These are phyloP conservation scores for Torulaspora microellipsoides DNA, from an alignment of 805 yeast genomes.

Conservation along the genomic window DNA sequence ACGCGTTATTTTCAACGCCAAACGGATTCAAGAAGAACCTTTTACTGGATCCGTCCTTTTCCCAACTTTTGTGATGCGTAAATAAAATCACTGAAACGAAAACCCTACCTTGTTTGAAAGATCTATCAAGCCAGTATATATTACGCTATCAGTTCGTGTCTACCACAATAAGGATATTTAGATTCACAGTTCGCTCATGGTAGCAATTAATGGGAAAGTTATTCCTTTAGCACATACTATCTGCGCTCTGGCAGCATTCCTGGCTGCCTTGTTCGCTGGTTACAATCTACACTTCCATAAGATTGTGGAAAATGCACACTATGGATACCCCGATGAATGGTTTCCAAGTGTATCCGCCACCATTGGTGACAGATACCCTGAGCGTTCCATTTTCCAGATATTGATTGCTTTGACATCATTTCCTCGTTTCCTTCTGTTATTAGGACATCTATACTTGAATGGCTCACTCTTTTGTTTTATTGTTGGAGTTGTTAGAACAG, in stretches of 20 bases:
- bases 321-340: conserved; percentile 97
- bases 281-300: conserved; percentile 75
- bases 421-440: conserved; percentile 70
- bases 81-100: too few relatives aligned
- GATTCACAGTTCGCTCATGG: conserved; percentile 14
- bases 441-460: conserved; percentile 42
- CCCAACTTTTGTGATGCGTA: too few relatives aligned
- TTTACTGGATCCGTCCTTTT: too few relatives aligned
- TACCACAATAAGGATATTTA: too few relatives aligned
- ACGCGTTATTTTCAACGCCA: too few relatives aligned
- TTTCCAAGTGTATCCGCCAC: conserved; percentile 97
- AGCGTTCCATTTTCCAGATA: conserved; percentile 85
- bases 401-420: conserved; percentile 91
- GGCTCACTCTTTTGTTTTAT: conserved; percentile 24
- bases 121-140: too few relatives aligned
- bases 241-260: conserved; percentile 69
- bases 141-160: too few relatives aligned
- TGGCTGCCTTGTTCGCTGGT: conserved; percentile 71
- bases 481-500: conserved; percentile 79
- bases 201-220: conserved; percentile 54
- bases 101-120: too few relatives aligned
- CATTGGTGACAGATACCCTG: conserved; percentile 96
- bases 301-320: conserved; percentile 81
- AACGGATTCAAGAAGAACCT: too few relatives aligned
- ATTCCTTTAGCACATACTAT: conserved; percentile 70